Conservation (phyloP, 257 asterid species). For the Solanum bukasovii region DNA sequence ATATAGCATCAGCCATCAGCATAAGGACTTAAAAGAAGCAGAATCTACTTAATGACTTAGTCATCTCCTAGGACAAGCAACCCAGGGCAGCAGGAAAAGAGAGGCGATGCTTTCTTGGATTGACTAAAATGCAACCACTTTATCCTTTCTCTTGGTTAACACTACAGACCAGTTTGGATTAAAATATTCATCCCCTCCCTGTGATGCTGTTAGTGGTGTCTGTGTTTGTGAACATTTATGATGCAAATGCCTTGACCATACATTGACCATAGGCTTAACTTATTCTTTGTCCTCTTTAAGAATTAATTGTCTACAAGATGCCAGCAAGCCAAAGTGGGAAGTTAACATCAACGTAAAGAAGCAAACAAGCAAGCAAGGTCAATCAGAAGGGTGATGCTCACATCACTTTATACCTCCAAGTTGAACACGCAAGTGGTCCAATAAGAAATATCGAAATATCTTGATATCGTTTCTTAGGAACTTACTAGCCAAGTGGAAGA, state of each 20-base stretch:
- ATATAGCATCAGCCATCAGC: conserved; percentile 26
- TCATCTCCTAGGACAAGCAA: background rate
- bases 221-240: background rate
- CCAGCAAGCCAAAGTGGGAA: background rate
- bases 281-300: background rate
- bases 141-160: background rate
- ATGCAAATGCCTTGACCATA: background rate
- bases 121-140: background rate
- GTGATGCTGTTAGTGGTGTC: background rate
- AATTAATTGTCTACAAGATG: background rate
- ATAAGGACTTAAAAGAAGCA: background rate
- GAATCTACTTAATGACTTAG: background rate
- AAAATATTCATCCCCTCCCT: background rate
- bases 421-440: background rate
- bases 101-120: background rate
- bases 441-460: background rate
- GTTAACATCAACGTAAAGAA: background rate
- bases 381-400: background rate
- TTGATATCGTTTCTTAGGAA: background rate
- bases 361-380: background rate
- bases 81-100: background rate
- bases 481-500: conserved; percentile 37
- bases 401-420: background rate
- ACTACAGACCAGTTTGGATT: background rate
- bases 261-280: background rate